Conservation (phyloP, 2,329 filamentous ascomycete genomes). For the Colletotrichum neosansevieriae region DNA sequence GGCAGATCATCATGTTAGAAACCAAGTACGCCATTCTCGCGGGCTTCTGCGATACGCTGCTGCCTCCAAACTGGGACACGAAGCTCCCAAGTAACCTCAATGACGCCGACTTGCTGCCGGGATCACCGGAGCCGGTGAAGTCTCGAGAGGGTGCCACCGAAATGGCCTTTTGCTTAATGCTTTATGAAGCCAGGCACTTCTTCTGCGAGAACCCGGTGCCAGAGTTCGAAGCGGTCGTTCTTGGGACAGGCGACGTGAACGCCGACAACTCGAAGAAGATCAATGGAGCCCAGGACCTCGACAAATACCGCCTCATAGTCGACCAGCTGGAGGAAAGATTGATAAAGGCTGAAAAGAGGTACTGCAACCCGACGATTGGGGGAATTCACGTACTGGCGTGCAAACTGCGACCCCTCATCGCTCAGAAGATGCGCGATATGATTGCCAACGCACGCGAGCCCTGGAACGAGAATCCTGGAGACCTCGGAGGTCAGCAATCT, state of each 20-base stretch:
- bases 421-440: constrained; percentile 61
- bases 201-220: constrained; percentile 56
- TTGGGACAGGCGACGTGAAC: constrained; percentile 53
- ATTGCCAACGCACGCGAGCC: constrained; percentile 60
- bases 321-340: constrained; percentile 57
- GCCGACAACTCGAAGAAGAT: constrained; percentile 62
- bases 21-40: constrained; percentile 30
- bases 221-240: constrained; percentile 56
- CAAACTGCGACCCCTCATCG: constrained; percentile 59
- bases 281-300: constrained; percentile 51
- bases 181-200: constrained; percentile 63
- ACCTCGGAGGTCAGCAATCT: constrained; percentile 63
- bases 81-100: constrained; percentile 68
- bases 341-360: constrained; percentile 59
- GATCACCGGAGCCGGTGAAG: constrained; percentile 59
- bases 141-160: constrained; percentile 62
- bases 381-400: constrained; percentile 64
- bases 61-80: constrained; percentile 58
- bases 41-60: constrained; percentile 65
- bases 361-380: constrained; percentile 64
- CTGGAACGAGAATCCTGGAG: constrained; percentile 62
- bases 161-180: constrained; percentile 46
- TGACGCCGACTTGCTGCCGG: constrained; percentile 68
- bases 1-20: constrained; percentile 54
- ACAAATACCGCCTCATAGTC: constrained; percentile 57